Conservation (phyloP, 768 basidiomycete species). For the Hygrophoropsis aurantiaca region DNA sequence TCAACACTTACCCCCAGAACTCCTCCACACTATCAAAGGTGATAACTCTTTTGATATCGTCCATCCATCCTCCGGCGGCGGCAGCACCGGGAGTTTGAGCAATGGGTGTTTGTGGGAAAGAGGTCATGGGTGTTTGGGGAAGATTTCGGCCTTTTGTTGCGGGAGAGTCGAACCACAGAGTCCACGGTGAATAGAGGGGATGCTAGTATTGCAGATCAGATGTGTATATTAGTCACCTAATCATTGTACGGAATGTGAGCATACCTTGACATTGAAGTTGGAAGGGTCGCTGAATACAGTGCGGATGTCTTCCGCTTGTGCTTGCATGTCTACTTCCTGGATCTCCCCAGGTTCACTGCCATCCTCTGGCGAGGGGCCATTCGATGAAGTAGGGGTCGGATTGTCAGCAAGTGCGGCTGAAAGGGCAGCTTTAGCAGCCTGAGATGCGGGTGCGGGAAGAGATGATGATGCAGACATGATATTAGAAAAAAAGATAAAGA, state of each 20-base stretch:
- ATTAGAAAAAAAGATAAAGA: slow-evolving; percentile 17
- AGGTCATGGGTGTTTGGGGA: slow-evolving; percentile 78
- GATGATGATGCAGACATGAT: slow-evolving; percentile 44
- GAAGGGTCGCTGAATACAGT: slow-evolving; percentile 93
- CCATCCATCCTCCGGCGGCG: slow-evolving; percentile 94
- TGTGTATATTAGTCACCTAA: slow-evolving; percentile 2
- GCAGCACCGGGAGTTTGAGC: slow-evolving; percentile 70
- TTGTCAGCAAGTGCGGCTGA: slow-evolving; percentile 69
- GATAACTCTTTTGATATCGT: slow-evolving; percentile 96
- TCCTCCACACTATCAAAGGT: slow-evolving; percentile 97
- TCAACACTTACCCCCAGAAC: slow-evolving; percentile 87
- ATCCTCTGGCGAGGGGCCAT: slow-evolving; percentile 31
- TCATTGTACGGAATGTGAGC: slow-evolving; percentile 8
- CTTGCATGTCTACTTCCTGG: slow-evolving; percentile 83
- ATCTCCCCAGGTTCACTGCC: slow-evolving; percentile 78
- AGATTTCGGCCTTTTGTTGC: slow-evolving; percentile 87
- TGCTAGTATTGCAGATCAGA: slow-evolving; percentile 57
- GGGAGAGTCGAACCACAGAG: slow-evolving; percentile 97
- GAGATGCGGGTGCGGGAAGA: slow-evolving; percentile 65
- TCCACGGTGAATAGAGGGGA: slow-evolving; percentile 93
- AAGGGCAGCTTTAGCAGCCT: slow-evolving; percentile 79
- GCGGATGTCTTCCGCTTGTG: slow-evolving; percentile 77
- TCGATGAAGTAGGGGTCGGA: slow-evolving; percentile 22
- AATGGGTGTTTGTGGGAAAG: slow-evolving; percentile 73
- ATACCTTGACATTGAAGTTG: slow-evolving; percentile 96